A percentile compares a stretch with the other conserved stretches of the same genome.
phyloP scores from a whole-genome alignment of 1,284 basidiomycete species.

The Pseudozyma hubeiensis region DNA sequence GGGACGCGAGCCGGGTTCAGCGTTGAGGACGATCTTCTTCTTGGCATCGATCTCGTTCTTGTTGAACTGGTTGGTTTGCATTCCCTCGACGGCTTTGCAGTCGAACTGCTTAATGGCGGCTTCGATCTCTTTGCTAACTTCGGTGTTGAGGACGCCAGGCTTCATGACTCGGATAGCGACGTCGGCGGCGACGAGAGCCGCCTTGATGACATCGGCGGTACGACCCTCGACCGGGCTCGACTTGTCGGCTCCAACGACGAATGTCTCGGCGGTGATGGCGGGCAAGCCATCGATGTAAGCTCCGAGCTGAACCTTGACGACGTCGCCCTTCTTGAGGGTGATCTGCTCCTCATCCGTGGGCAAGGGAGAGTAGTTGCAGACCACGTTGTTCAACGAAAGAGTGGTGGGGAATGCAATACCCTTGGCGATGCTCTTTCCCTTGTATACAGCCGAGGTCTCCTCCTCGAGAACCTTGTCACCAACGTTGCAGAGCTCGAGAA shows the following conservation, averaged over 20 bases:
- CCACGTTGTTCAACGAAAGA: conserved; percentile 84
- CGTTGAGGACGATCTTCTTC: conserved; percentile 63
- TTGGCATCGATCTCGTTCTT: conserved; percentile 82
- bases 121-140: conserved; percentile 86
- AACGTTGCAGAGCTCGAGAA: conserved; percentile 89
- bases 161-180: conserved; percentile 74
- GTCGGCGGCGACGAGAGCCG: conserved; percentile 92
- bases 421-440: conserved; percentile 81
- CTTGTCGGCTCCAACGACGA: conserved; percentile 75
- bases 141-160: conserved; percentile 90
- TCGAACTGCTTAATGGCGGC: conserved; percentile 73
- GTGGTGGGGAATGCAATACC: conserved; percentile 92
- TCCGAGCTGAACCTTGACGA: conserved; percentile 95
- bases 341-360: conserved; percentile 73
- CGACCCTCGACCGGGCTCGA: conserved; percentile 83
- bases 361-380: conserved; percentile 74
- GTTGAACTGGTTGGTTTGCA: conserved; percentile 92
- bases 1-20: conserved; percentile 56
- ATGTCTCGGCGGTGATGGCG: conserved; percentile 84
- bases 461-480: conserved; percentile 92
- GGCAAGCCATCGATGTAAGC: conserved; percentile 95
- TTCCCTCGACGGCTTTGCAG: conserved; percentile 69
- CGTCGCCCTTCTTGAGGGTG: conserved; percentile 84
- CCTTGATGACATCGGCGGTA: conserved; percentile 89
- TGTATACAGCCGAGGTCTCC: conserved; percentile 86